Evolutionary conservation across 129 eudicot species (phyloP).

Genomic region (Arctium minus): DNA sequence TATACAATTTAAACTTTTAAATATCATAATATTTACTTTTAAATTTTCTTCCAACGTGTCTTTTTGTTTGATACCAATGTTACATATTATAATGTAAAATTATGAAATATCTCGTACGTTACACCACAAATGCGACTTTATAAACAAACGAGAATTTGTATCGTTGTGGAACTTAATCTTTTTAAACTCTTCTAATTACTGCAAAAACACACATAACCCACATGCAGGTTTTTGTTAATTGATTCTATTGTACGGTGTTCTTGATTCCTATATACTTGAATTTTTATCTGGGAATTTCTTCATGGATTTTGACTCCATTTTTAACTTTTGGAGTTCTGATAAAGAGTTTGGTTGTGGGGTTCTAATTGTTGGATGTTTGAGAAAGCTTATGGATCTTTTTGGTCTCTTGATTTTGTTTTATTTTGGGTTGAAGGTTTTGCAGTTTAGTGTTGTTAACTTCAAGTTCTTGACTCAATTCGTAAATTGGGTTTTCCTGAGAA

Average conservation of each 20-base stretch:
- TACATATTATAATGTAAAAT: background rate
- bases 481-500: slow-evolving; percentile 36
- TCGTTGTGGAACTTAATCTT: background rate
- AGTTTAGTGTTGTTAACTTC: slow-evolving; percentile 22
- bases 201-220: slow-evolving; percentile 11
- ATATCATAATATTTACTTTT: background rate
- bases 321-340: slow-evolving; percentile 27
- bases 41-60: background rate
- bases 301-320: slow-evolving; percentile 46
- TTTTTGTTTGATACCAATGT: background rate
- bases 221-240: background rate
- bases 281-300: slow-evolving; percentile 3
- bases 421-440: slow-evolving; percentile 43
- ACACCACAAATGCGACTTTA: slow-evolving; percentile 29
- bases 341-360: slow-evolving; percentile 45
- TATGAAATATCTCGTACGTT: slow-evolving; percentile 15
- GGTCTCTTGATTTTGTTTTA: slow-evolving; percentile 42
- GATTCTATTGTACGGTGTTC: background rate
- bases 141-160: slow-evolving; percentile 6
- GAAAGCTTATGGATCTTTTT: slow-evolving; percentile 27
- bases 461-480: slow-evolving; percentile 21
- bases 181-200: background rate
- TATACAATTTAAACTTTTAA: background rate
- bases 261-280: background rate
- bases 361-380: slow-evolving; percentile 44